Evolutionary conservation across 768 basidiomycete species (phyloP), one percentile per base, ranked within the genome.

Genomic region (Boletus reticuloceps): DNA sequence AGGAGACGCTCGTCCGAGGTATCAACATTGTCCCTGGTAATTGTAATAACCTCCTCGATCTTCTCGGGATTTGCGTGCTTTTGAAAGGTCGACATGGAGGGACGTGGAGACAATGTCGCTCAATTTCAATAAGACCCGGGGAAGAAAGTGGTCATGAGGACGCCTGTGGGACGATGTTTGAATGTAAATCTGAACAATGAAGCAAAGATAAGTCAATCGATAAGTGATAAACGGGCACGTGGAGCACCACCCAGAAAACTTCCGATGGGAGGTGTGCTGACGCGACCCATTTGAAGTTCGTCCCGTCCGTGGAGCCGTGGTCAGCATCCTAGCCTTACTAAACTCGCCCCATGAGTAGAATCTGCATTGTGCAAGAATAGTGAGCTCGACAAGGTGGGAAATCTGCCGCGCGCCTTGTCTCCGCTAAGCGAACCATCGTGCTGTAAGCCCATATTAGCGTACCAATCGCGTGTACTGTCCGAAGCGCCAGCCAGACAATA

Each of bases 1-100:
- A 75, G 71, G 49, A 81, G 69, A 29, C 79, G 74, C 56, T 72
- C 66, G 67, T 83, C 77, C 20, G 64, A 68, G 38, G 31, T 19
- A 25, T 56, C 56, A 1, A 32, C 51, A 36, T 58, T 39, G 36
- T 47, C 59, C 20, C 36, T 57, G 8, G 44, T 25, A 11, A 27
- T 19, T 4, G 19, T 27, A 20, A 32, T 42, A 31, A 53, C 39
- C 6, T 53, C 59, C 42, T 70, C 55, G 39, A 48, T 53, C 52
- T 56, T 63, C 44, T 59, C 55, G 3, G 49, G 44, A n/a, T n/a
- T 50, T 41, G 58, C 9, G 32, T 27, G n/a, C 20, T 25, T 47
- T 16, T 25, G 19, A 31, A 34, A 4, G 19, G 47, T 55, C 13
- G 58, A 56, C 60, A 63, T 58, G 19, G 44, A 17, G 13, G 34